Conservation (phyloP, 129 eudicot species). For the Gnaphalium uliginosum region DNA sequence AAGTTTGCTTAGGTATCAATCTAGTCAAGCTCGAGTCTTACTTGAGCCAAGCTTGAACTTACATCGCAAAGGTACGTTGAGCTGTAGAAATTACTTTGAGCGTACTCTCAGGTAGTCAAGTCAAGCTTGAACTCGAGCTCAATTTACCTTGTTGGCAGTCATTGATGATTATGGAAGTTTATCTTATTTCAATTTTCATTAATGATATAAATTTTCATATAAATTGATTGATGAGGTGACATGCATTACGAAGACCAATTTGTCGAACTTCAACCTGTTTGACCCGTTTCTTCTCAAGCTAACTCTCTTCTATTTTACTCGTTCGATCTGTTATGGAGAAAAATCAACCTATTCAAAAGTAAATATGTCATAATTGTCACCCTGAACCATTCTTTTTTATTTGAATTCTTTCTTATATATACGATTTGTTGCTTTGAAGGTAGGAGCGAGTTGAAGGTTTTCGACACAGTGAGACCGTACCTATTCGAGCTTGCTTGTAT, state of each 20-base stretch:
- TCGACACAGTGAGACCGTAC: constrained; percentile 7
- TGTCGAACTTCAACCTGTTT: background rate
- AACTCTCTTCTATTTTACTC: background rate
- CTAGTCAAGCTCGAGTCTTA: too few relatives aligned
- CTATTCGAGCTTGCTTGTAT: constrained; percentile 45
- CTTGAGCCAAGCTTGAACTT: too few relatives aligned
- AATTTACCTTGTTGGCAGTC: too few relatives aligned
- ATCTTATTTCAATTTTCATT: background rate
- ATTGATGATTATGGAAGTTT: too few relatives aligned
- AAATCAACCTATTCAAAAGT: background rate
- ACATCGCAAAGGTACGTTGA: too few relatives aligned
- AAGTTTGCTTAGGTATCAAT: too few relatives aligned
- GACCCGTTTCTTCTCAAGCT: background rate
- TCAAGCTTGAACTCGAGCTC: too few relatives aligned
- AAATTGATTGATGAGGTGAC: background rate
- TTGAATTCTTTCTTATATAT: background rate
- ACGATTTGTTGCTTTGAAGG: constrained; percentile 6
- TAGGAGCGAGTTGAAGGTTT: constrained; percentile 20
- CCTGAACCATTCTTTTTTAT: too few relatives aligned
- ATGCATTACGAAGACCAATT: background rate
- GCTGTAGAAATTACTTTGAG: too few relatives aligned
- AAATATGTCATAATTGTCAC: background rate
- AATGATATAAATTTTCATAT: background rate
- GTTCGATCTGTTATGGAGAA: background rate
- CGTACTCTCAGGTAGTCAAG: too few relatives aligned